These are phyloP conservation scores for Aureobasidium melanogenum DNA, from an alignment of 2,329 filamentous ascomycete species.

Conservation along the genomic window DNA sequence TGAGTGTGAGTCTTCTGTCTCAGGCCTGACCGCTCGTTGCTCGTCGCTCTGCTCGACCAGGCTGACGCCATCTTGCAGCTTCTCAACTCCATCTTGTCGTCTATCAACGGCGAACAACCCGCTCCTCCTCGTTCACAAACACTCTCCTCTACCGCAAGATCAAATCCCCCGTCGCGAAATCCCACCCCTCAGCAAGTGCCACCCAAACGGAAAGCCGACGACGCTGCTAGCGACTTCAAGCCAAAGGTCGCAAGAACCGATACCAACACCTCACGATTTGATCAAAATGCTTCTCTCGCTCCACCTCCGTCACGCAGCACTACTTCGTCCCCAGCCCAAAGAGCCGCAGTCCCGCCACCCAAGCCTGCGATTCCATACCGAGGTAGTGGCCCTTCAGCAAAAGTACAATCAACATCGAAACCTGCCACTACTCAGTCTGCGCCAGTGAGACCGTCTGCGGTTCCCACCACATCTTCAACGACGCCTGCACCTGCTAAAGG, in stretches of 20 bases:
- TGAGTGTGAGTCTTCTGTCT: conserved; percentile 15
- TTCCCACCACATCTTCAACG: conserved; percentile 16
- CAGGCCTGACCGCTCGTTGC: not conserved
- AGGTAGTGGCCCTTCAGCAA: conserved; percentile 13
- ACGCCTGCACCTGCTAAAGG: conserved; percentile 52
- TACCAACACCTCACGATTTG: conserved; percentile 22
- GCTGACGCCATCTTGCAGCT: conserved; percentile 28
- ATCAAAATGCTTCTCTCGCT: conserved; percentile 23
- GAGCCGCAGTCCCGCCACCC: conserved; percentile 7
- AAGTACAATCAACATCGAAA: conserved; percentile 13
- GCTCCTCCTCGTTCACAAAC: conserved; percentile 9
- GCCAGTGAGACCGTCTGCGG: not conserved
- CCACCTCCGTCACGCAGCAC: conserved; percentile 17
- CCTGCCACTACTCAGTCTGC: conserved; percentile 17
- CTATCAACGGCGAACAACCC: conserved; percentile 33
- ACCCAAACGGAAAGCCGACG: conserved; percentile 29
- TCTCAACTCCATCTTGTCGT: conserved; percentile 43
- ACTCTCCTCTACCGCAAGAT: not conserved
- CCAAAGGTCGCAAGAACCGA: conserved; percentile 26
- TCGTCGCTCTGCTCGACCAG: not conserved
- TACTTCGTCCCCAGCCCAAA: conserved; percentile 14
- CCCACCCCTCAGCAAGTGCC: conserved; percentile 17
- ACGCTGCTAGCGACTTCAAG: conserved; percentile 26
- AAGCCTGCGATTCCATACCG: conserved; percentile 12
- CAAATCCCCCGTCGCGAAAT: conserved; percentile 15